Evolutionary conservation across 202 grass and related monocot species (phyloP).

Genomic region (Zoysia matrella): DNA sequence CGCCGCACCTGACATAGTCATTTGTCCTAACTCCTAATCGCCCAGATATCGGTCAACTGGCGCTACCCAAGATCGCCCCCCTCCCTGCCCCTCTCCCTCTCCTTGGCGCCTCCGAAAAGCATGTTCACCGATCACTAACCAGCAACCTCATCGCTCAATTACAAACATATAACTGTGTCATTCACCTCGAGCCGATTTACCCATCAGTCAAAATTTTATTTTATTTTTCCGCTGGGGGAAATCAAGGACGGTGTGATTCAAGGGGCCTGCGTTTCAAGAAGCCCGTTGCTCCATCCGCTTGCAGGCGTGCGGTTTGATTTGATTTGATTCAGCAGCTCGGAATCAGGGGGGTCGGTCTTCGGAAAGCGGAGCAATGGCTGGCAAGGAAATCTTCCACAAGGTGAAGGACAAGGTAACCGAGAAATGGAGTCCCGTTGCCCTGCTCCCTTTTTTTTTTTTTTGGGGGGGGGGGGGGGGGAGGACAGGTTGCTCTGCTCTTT

Average conservation of each 20-base stretch:
- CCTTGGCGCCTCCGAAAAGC: neutral
- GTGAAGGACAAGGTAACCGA: slow-evolving; percentile 69
- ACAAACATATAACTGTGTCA: slow-evolving; percentile 34
- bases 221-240: slow-evolving; percentile 6
- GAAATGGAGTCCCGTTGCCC: neutral
- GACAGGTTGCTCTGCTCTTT: neutral
- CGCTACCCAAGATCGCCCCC: slow-evolving; percentile 42
- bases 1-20: slow-evolving; percentile 29
- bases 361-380: slow-evolving; percentile 43
- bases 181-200: slow-evolving; percentile 41
- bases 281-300: slow-evolving; percentile 17
- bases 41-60: slow-evolving; percentile 39
- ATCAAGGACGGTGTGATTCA: slow-evolving; percentile 32
- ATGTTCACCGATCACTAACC: slow-evolving; percentile 1
- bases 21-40: slow-evolving; percentile 4
- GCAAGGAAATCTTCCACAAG: slow-evolving; percentile 69
- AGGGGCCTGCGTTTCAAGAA: slow-evolving; percentile 25
- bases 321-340: slow-evolving; percentile 21
- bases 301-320: neutral
- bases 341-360: neutral
- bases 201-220: neutral
- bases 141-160: slow-evolving; percentile 45
- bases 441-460: too few relatives aligned
- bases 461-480: too few relatives aligned
- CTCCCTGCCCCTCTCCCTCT: neutral